These are phyloP conservation scores for Gremmenia infestans DNA, from an alignment of 2,329 filamentous ascomycete genomes.

Conservation along the genomic window DNA sequence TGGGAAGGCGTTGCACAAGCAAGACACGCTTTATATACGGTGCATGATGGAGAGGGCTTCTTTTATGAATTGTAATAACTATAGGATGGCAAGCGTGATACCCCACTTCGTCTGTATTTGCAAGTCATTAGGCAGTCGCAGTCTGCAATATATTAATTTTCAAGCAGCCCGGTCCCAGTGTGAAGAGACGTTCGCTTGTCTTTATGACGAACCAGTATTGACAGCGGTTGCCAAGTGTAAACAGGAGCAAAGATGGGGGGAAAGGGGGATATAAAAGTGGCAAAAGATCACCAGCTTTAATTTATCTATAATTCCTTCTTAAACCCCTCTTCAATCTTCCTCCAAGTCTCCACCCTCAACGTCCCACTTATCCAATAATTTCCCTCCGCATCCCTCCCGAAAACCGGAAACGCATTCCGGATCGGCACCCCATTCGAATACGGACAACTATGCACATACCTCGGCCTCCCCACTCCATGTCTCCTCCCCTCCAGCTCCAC, in stretches of 20 bases:
- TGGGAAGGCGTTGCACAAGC: neutral
- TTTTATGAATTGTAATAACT: too few species aligned
- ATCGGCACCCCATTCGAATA: neutral
- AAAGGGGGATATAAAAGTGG: too few species aligned
- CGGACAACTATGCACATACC: conserved; percentile 4
- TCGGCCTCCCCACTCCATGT: conserved; percentile 6
- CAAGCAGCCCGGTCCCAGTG: too few species aligned
- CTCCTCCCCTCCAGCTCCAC: neutral
- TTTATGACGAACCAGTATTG: too few species aligned
- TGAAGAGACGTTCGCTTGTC: too few species aligned
- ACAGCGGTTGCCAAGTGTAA: too few species aligned
- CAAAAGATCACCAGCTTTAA: neutral
- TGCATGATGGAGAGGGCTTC: neutral
- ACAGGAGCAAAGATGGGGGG: too few species aligned
- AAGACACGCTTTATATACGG: neutral
- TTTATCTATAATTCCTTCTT: neutral
- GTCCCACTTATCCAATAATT: conserved; percentile 31
- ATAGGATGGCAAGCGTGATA: too few species aligned
- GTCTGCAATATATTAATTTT: too few species aligned
- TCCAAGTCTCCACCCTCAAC: conserved; percentile 22
- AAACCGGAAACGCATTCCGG: conserved; percentile 20
- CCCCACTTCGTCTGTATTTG: too few species aligned
- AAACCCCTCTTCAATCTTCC: conserved; percentile 14
- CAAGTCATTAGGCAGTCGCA: too few species aligned
- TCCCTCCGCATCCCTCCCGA: conserved; percentile 30